Base-by-base conservation (phyloP, 2,329 filamentous ascomycete species). In the Simplicillium aogashimaense region DNA sequence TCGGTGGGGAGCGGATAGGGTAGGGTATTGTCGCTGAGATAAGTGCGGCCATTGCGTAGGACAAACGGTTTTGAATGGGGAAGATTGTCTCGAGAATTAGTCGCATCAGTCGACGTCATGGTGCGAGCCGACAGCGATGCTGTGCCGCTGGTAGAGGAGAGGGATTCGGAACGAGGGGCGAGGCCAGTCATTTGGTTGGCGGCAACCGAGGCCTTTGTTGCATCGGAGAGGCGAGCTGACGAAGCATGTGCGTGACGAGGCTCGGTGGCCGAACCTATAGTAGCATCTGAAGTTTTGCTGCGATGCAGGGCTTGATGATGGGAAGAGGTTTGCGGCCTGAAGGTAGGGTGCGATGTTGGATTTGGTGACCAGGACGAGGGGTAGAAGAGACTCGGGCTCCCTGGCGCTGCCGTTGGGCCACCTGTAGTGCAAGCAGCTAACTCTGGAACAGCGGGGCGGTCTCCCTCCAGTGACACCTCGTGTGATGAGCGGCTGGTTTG, bases 1-100 rank as follows among this genome's bases (percentile, higher is more conserved):
- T 95, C 90, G 64, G 84, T 83, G 31, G 90, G 90, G 2, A 95
- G 69, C n/a, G 87, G 87, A 53, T 97, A 95, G 7, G 77, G 65
- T 25, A 85, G 65, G 2, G 74, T 70, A 8, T 73, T 67, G 53
- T 94, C 86, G 55, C 83, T 78, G 47, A 94, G 74, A 61, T 90
- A 95, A 36, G 83, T 83, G 43, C 88, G 83, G 39, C 86, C 86
- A 65, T 92, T 82, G 53, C 83, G 80, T 47, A 81, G 65, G 48
- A 83, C 65, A 52, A 89, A 83, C 7, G 81, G 78, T 50, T 66
- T 67, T 15, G 59, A 40, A 51, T 57, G 41, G 50, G 53, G 34
- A 35, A 56, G 53, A 44, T 59, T 64, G 36, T 71, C 71, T 30
- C 59, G 61, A 17, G 63, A 64, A 42, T 60, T 62, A 16, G 63